Evolutionary conservation across 371 early-diverging fungal species (phyloP), one percentile per base, ranked within the genome.

Genomic region (Haplosporangium sp.): DNA sequence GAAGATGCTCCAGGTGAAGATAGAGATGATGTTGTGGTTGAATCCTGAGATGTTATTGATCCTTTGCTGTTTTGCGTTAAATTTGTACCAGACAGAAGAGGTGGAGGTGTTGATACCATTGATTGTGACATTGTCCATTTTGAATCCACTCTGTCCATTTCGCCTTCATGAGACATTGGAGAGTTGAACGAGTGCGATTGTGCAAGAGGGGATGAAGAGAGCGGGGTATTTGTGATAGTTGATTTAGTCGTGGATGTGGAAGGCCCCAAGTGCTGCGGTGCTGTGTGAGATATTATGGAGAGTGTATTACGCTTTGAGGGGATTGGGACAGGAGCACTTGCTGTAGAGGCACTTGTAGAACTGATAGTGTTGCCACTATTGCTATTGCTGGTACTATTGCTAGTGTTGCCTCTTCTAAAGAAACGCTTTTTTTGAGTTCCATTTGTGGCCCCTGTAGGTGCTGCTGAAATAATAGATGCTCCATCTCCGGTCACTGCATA

Each of bases 121-220:
- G 40, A 59, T 27, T 9, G 40, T 40, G 40, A 39, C 60, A 19
- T 59, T 38, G 17, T 17, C 40, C 40, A 39, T 17, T 27, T 59
- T 39, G 59, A 19, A 19, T 59, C 40, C 39, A 39, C 38, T 13
- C 27, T 56, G 13, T 27, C 57, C n/a, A n/a, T 37, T 27, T 56
- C 57, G n/a, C 13, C 47, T 45, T 61, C 61, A 17, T 61, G 44
- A 0, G 64, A 34, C n/a, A 35, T 9, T 17, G 63, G 34, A 0
- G 73, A 57, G 39, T 63, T 69, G 63, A 62, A 45, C 17, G 73
- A 72, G 10, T 72, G 73, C 5, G 78, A 61, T 20, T 77, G 69
- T 0, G 67, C 61, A 19, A 69, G 19, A 44, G 78, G 73, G 2
- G 73, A 72, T 6, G 64, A 65, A 7, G 70, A 69, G 39, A 63